These are phyloP conservation scores for Piper longum DNA, from an alignment of 164 flowering plant genomes.

Conservation along the genomic window DNA sequence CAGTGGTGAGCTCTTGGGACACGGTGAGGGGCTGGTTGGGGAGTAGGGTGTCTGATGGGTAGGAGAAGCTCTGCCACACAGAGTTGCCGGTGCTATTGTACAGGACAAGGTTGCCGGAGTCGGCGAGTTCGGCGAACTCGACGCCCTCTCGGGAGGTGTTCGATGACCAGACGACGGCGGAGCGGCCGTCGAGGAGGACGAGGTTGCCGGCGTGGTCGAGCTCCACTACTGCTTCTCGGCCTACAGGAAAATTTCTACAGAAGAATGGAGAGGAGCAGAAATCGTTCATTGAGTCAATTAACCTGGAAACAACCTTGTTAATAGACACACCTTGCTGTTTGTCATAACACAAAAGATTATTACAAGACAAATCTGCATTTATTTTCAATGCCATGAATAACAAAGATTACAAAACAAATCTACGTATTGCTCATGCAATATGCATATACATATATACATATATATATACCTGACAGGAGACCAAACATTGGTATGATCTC, in stretches of 20 bases:
- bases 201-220: slow-evolving; percentile 69
- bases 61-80: slow-evolving; percentile 64
- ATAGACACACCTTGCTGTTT: not conserved
- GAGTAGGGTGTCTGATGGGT: slow-evolving; percentile 83
- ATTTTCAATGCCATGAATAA: not conserved
- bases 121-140: too few relatives aligned
- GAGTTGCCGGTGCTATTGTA: slow-evolving; percentile 11
- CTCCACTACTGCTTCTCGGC: slow-evolving; percentile 48
- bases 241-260: slow-evolving; percentile 70
- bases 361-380: not conserved
- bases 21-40: slow-evolving; percentile 62
- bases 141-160: too few relatives aligned
- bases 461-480: slow-evolving; percentile 45
- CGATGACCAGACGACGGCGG: slow-evolving; percentile 1
- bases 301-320: slow-evolving; percentile 27
- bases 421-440: too few relatives aligned
- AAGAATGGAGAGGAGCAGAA: slow-evolving; percentile 33
- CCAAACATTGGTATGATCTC: slow-evolving; percentile 63
- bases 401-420: slow-evolving; percentile 10
- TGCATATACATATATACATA: too few relatives aligned
- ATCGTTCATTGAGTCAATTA: slow-evolving; percentile 22
- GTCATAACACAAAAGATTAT: not conserved
- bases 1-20: slow-evolving; percentile 44
- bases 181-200: slow-evolving; percentile 23
- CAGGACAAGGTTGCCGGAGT: slow-evolving; percentile 61